Conservation (phyloP, 495 filamentous ascomycete species). For the Xylaria intraflava region DNA sequence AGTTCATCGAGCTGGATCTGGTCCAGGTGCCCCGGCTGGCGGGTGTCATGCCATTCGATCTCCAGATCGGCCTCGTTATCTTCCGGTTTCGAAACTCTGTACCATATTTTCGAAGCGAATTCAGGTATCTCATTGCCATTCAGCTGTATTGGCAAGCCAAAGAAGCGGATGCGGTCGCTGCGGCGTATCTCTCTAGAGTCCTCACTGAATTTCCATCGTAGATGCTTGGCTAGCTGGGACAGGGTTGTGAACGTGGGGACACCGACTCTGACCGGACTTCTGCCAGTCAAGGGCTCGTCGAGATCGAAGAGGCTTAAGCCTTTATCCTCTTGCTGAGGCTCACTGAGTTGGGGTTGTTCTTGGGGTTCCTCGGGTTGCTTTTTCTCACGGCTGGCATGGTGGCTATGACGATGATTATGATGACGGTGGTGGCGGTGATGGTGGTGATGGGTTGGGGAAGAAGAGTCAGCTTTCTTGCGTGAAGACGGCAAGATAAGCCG, state of each 20-base stretch:
- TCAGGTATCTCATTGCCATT: constrained; percentile 9
- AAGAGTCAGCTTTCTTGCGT: background rate
- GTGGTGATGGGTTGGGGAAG: background rate
- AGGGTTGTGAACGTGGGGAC: constrained; percentile 7
- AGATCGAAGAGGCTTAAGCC: constrained; percentile 17
- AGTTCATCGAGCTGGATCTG: constrained; percentile 10
- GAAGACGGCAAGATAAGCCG: background rate
- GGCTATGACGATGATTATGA: background rate
- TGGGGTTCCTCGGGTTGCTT: background rate
- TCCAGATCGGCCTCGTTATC: constrained; percentile 13
- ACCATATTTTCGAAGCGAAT: background rate
- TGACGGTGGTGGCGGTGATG: background rate
- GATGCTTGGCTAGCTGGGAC: background rate
- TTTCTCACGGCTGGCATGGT: background rate
- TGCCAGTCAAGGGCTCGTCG: constrained; percentile 3
- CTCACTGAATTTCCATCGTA: constrained; percentile 9
- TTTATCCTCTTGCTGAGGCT: background rate
- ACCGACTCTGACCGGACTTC: constrained; percentile 1
- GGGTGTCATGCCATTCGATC: constrained; percentile 4
- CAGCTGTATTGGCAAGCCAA: constrained; percentile 4
- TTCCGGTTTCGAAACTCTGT: constrained; percentile 8
- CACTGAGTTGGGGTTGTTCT: background rate
- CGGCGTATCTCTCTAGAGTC: constrained; percentile 3
- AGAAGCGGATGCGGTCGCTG: constrained; percentile 15
- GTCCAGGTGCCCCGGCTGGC: constrained; percentile 1